Percentiles rank a stretch among this genome's conserved stretches.
Conservation (phyloP, 768 basidiomycete genomes). For the Mycena latifolia region DNA sequence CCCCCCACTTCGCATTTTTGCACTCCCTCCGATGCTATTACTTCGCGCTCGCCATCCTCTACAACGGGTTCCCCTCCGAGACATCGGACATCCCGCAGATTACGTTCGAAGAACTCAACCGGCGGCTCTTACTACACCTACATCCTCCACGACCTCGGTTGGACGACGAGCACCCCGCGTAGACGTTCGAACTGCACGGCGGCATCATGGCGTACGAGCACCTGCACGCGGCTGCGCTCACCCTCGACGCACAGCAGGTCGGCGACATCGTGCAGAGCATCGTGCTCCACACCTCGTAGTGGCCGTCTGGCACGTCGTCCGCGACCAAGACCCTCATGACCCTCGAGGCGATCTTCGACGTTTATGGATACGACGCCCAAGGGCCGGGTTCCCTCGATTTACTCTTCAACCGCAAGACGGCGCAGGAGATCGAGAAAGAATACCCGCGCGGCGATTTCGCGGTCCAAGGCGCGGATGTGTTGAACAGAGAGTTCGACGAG, state of each 20-base stretch:
- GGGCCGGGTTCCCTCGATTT: conserved; percentile 28
- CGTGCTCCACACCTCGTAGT: conserved; percentile 35
- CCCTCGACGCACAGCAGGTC: conserved; percentile 21
- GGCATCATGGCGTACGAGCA: conserved; percentile 29
- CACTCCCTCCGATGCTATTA: conserved; percentile 35
- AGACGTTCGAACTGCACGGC: conserved; percentile 28
- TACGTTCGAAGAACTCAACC: conserved; percentile 23
- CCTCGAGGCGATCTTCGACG: conserved; percentile 33
- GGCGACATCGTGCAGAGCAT: conserved; percentile 39
- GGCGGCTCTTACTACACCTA: conserved; percentile 27
- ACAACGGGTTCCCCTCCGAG: conserved; percentile 35
- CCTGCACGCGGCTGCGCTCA: conserved; percentile 8
- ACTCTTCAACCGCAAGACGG: conserved; percentile 30
- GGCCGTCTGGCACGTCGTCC: conserved; percentile 32
- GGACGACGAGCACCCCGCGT: conserved; percentile 19
- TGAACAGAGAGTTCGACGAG: conserved; percentile 22
- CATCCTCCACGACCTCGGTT: conserved; percentile 23
- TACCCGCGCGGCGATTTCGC: conserved; percentile 20
- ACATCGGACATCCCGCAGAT: conserved; percentile 35
- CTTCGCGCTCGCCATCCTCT: conserved; percentile 34
- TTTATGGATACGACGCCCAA: conserved; percentile 28
- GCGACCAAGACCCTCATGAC: conserved; percentile 32
- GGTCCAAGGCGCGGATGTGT: conserved; percentile 16
- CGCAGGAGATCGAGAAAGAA: conserved; percentile 37
- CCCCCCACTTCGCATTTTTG: conserved; percentile 23